phyloP scores from a whole-genome alignment of 164 flowering plant species.

The Stephania cephalantha region DNA sequence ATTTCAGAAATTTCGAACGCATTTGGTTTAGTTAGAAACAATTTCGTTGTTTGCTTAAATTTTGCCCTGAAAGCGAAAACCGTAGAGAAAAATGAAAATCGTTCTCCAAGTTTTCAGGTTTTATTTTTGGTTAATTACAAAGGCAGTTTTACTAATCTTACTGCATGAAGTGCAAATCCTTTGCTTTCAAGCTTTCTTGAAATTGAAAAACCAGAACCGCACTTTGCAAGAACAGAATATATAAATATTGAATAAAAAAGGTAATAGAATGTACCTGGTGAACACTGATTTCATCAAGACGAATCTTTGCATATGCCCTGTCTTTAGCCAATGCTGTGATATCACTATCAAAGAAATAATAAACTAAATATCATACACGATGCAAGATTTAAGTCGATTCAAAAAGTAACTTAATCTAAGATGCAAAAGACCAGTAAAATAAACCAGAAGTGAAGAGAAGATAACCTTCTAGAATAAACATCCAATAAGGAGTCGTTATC shows the following conservation, averaged over 20 bases:
- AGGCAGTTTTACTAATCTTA: no score
- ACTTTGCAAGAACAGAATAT: not conserved
- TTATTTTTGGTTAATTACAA: no score
- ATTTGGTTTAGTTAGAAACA: no score
- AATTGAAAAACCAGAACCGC: no score
- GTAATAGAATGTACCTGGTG: constrained; percentile 40
- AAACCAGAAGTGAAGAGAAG: not conserved
- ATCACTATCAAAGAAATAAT: constrained; percentile 35
- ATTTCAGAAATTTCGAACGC: no score
- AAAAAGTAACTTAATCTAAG: not conserved
- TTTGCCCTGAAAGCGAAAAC: no score
- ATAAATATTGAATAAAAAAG: not conserved
- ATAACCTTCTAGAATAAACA: constrained; percentile 81
- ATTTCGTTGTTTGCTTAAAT: no score
- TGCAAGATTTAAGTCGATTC: not conserved
- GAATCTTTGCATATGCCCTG: constrained; percentile 50
- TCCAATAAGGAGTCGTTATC: constrained; percentile 79
- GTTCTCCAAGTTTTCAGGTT: no score
- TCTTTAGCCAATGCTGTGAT: constrained; percentile 70
- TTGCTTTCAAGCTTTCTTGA: no score
- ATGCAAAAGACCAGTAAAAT: not conserved
- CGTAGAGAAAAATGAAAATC: no score
- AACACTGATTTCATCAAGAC: constrained; percentile 53
- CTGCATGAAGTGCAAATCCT: no score
- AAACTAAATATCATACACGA: constrained; percentile 8